phyloP scores from a whole-genome alignment of 208 protist species.

The Crithidia bombi region DNA sequence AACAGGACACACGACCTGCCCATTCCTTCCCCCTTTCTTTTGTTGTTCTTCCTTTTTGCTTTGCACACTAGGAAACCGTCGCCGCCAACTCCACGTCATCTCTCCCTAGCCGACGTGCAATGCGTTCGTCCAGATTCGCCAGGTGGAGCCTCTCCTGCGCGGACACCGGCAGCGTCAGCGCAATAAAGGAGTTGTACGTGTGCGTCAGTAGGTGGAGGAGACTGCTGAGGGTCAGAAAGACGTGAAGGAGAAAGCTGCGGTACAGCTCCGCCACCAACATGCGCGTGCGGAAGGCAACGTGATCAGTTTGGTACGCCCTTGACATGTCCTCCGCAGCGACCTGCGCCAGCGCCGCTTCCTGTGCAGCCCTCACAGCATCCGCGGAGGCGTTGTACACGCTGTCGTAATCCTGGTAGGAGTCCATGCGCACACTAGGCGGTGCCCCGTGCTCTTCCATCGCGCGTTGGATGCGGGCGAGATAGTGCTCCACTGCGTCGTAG shows the following conservation, averaged over 20 bases:
- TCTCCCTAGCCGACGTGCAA: slow-evolving; percentile 16
- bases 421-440: slow-evolving; percentile 7
- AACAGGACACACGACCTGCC: neutral
- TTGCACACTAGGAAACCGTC: slow-evolving; percentile 1
- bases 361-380: slow-evolving; percentile 32
- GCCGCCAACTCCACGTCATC: slow-evolving; percentile 5
- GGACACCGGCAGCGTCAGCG: slow-evolving; percentile 10
- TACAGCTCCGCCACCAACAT: slow-evolving; percentile 35
- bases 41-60: neutral
- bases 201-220: slow-evolving; percentile 38
- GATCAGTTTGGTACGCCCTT: neutral
- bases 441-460: slow-evolving; percentile 13
- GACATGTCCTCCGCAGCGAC: slow-evolving; percentile 29
- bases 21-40: neutral
- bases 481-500: slow-evolving; percentile 58
- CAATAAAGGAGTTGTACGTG: slow-evolving; percentile 50
- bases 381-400: slow-evolving; percentile 61
- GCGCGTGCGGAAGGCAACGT: neutral
- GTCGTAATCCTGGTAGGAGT: slow-evolving; percentile 26
- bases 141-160: slow-evolving; percentile 24
- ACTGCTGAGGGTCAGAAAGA: slow-evolving; percentile 43
- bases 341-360: slow-evolving; percentile 45
- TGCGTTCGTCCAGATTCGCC: slow-evolving; percentile 47
- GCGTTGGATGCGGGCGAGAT: slow-evolving; percentile 44
- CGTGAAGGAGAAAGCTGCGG: slow-evolving; percentile 40